Percentiles rank a stretch among this genome's conserved stretches.
Evolutionary conservation across 805 yeast species (phyloP).

Genomic region (Pichia californica): DNA sequence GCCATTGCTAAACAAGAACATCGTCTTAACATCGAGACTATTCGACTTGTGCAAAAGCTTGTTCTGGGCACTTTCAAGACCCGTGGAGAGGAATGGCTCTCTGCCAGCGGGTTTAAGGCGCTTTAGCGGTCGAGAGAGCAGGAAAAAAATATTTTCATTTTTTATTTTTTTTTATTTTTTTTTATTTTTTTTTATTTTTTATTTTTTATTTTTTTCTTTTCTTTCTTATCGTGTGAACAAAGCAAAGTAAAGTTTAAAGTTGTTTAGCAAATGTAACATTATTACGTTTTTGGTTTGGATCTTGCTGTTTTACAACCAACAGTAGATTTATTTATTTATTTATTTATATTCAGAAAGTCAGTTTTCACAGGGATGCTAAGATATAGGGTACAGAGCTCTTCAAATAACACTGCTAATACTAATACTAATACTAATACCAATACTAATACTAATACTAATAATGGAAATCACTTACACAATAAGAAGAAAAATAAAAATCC

Average conservation of each 20-base stretch:
- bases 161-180: background rate
- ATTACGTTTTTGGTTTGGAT: no score
- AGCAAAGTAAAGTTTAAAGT: no score
- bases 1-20: background rate
- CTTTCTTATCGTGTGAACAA: conserved; percentile 5
- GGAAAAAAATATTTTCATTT: no score
- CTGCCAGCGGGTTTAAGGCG: background rate
- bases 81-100: conserved; percentile 5
- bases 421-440: no score
- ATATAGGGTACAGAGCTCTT: background rate
- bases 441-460: no score
- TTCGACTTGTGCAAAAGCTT: background rate
- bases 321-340: no score
- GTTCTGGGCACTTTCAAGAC: background rate
- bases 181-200: background rate
- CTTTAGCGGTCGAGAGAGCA: no score
- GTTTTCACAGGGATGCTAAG: background rate
- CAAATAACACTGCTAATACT: no score
- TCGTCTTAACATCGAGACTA: background rate
- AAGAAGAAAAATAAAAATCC: background rate
- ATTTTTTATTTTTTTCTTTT: background rate
- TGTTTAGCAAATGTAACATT: no score
- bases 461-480: no score
- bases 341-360: background rate
- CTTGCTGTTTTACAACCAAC: no score